phyloP scores from a whole-genome alignment of 2,329 filamentous ascomycete species.

The Lecanosticta acicola region DNA sequence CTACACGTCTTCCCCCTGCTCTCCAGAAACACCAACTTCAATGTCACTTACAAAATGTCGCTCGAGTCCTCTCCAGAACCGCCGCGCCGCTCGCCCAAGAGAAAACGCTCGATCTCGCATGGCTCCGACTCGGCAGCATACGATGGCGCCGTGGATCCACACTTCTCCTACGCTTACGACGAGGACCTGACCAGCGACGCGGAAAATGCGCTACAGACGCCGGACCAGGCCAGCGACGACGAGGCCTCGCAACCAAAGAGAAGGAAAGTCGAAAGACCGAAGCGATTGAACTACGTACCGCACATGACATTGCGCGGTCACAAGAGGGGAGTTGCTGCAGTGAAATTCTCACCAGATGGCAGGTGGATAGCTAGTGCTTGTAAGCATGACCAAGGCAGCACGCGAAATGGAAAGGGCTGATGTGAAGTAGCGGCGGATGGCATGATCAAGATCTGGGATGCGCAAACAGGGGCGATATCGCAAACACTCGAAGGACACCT shows the following conservation, averaged over 20 bases:
- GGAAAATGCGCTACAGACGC: slow-evolving; percentile 21
- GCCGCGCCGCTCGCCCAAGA: slow-evolving; percentile 26
- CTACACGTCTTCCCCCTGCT: background rate
- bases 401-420: slow-evolving; percentile 4
- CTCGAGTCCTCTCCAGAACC: slow-evolving; percentile 16
- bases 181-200: slow-evolving; percentile 26
- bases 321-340: slow-evolving; percentile 70
- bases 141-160: slow-evolving; percentile 16
- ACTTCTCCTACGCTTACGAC: slow-evolving; percentile 31
- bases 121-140: slow-evolving; percentile 13
- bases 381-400: slow-evolving; percentile 39
- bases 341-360: slow-evolving; percentile 87
- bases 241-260: slow-evolving; percentile 22
- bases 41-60: slow-evolving; percentile 13
- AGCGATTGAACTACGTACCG: slow-evolving; percentile 60
- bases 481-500: slow-evolving; percentile 91
- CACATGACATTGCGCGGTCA: slow-evolving; percentile 72
- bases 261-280: slow-evolving; percentile 41
- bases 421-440: slow-evolving; percentile 63
- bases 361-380: slow-evolving; percentile 82
- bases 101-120: slow-evolving; percentile 18
- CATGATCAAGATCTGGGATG: slow-evolving; percentile 87
- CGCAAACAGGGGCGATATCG: slow-evolving; percentile 67
- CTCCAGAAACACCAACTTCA: background rate
- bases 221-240: slow-evolving; percentile 21